Percentiles rank a stretch among this genome's conserved stretches.
These are phyloP conservation scores for Colletotrichum sp. DNA, from an alignment of 2,329 filamentous ascomycete genomes.

Conservation along the genomic window DNA sequence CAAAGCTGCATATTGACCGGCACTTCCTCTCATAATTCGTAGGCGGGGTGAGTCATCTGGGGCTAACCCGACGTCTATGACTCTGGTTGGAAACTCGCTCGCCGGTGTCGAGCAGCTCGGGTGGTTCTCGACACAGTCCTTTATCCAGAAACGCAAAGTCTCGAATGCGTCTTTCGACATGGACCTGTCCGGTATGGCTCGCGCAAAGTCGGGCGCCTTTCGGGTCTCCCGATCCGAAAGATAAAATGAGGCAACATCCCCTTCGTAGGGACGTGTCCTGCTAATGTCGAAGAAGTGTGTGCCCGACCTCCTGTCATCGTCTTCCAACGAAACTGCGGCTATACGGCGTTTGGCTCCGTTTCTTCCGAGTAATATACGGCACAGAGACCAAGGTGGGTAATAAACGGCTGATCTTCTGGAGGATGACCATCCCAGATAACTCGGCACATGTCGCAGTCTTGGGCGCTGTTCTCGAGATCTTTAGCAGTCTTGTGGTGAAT, in stretches of 20 bases:
- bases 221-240: not conserved
- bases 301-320: no score
- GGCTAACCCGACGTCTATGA: not conserved
- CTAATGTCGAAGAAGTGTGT: not conserved
- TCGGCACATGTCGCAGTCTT: not conserved
- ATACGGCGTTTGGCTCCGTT: not conserved
- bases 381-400: rapidly evolving
- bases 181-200: not conserved
- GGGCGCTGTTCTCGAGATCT: not conserved
- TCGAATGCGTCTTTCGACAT: not conserved
- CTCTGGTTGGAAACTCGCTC: not conserved
- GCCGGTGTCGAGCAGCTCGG: not conserved
- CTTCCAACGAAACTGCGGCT: rapidly evolving
- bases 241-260: not conserved
- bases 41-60: rapidly evolving
- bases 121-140: not conserved
- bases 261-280: rapidly evolving
- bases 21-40: rapidly evolving
- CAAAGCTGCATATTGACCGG: not conserved
- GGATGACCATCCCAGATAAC: not conserved
- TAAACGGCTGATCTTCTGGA: rapidly evolving
- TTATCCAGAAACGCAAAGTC: not conserved
- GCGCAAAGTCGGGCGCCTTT: not conserved
- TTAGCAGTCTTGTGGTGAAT: not conserved
- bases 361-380: not conserved